These are phyloP conservation scores for Populus pruinosa DNA, from an alignment of 345 rosid species.

Conservation along the genomic window DNA sequence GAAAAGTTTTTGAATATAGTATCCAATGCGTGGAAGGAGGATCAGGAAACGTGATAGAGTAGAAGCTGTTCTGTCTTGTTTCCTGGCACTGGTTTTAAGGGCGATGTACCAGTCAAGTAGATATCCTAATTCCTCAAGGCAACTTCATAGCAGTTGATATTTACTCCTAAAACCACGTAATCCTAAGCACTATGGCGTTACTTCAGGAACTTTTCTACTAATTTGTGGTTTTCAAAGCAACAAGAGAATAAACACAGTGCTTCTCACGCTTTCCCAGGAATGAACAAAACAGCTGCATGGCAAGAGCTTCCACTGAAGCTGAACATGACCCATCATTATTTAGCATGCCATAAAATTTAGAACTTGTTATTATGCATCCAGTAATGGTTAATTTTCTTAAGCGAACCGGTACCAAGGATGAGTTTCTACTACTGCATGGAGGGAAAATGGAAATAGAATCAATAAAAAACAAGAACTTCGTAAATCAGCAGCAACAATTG, in stretches of 20 bases:
- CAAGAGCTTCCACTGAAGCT: not conserved
- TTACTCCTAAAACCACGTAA: not conserved
- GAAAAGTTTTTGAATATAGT: not conserved
- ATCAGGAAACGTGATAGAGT: not conserved
- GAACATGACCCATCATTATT: not conserved
- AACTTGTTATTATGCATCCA: not conserved
- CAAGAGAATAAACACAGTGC: not conserved
- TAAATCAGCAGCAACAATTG: not conserved
- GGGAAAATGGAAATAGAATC: constrained; percentile 1
- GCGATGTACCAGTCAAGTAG: not conserved
- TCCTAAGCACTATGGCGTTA: not conserved
- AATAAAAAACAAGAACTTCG: constrained; percentile 1
- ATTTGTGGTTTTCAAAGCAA: not conserved
- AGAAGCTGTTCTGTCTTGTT: not conserved
- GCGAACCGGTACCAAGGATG: not conserved
- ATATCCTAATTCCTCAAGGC: not conserved
- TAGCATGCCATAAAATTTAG: not conserved
- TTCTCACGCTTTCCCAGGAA: not conserved
- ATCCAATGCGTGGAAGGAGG: no score
- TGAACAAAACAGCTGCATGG: not conserved
- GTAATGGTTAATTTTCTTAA: not conserved
- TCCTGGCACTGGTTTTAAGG: not conserved
- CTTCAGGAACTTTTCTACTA: not conserved
- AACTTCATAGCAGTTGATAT: not conserved
- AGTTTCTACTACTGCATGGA: not conserved